Evolutionary conservation across 306 rosid species (phyloP).

Genomic region (Acacia melanoxylon): DNA sequence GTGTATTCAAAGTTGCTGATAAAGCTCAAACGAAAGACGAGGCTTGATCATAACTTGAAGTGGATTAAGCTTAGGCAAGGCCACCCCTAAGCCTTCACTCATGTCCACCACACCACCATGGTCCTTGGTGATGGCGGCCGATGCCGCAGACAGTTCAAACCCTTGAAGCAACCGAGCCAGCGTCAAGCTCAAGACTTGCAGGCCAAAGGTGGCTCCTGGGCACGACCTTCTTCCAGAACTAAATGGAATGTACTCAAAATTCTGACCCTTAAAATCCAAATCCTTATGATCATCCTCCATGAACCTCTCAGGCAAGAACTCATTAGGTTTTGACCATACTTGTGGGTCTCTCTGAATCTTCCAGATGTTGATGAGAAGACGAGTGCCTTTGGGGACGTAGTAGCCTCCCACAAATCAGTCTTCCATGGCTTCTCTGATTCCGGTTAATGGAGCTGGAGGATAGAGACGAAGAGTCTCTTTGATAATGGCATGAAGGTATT

Average conservation of each 20-base stretch:
- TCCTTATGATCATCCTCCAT: neutral
- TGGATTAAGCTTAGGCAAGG: conserved; percentile 36
- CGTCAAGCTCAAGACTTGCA: conserved; percentile 42
- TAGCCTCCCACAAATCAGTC: conserved; percentile 39
- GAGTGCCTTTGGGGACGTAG: conserved; percentile 39
- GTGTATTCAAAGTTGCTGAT: conserved; percentile 28
- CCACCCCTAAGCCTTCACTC: conserved; percentile 48
- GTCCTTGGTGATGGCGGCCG: neutral
- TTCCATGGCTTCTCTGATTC: conserved; percentile 40
- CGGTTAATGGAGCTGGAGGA: conserved; percentile 56
- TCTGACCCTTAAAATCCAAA: conserved; percentile 17
- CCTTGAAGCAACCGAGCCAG: conserved; percentile 51
- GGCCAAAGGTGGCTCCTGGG: conserved; percentile 38
- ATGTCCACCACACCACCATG: conserved; percentile 30
- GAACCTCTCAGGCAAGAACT: conserved; percentile 48
- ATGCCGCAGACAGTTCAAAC: conserved; percentile 23
- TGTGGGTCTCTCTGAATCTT: conserved; percentile 41
- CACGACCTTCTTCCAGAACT: conserved; percentile 52
- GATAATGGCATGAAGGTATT: conserved; percentile 38
- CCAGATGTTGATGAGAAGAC: conserved; percentile 45
- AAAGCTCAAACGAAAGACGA: conserved; percentile 41
- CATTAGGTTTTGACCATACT: conserved; percentile 42
- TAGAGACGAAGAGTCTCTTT: conserved; percentile 51
- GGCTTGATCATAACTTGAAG: conserved; percentile 38
- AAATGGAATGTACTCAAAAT: conserved; percentile 41